Percentiles rank a stretch among this genome's conserved stretches.
Evolutionary conservation across 352 stramenopile species (phyloP).

Genomic region (Phytophthora litchii): DNA sequence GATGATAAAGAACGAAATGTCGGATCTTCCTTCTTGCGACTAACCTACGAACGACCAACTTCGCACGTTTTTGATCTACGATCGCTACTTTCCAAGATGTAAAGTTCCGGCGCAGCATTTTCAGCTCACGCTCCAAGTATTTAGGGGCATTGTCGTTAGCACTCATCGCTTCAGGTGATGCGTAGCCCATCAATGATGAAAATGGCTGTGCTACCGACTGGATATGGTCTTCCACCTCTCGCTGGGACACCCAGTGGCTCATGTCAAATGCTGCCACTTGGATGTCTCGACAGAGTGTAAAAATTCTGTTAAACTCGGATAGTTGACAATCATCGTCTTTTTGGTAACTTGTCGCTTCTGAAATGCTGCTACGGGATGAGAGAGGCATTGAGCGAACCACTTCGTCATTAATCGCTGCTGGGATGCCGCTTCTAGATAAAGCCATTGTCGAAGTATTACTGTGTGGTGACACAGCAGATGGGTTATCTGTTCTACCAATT

Average conservation of each 20-base stretch:
- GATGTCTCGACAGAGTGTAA: conserved; percentile 58
- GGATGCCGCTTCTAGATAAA: background rate
- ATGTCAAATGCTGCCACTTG: conserved; percentile 54
- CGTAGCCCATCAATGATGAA: conserved; percentile 14
- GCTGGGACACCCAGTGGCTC: conserved; percentile 39
- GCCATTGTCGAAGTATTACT: background rate
- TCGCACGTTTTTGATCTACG: conserved; percentile 25
- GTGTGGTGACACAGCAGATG: background rate
- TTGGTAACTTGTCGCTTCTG: conserved; percentile 5
- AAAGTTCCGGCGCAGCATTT: conserved; percentile 68
- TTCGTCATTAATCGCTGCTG: background rate
- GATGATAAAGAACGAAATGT: conserved; percentile 30
- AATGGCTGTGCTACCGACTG: conserved; percentile 20
- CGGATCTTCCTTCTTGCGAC: conserved; percentile 35
- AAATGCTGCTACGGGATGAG: conserved; percentile 6
- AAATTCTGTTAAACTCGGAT: conserved; percentile 36
- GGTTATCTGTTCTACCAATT: background rate
- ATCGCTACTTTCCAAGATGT: conserved; percentile 41
- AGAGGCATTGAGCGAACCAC: background rate
- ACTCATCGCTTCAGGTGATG: background rate
- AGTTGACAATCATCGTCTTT: conserved; percentile 14
- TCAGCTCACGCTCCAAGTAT: conserved; percentile 70
- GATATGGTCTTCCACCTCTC: conserved; percentile 34
- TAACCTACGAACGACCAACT: conserved; percentile 26
- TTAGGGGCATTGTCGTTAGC: conserved; percentile 15